These are phyloP conservation scores for Rhodotorula paludigena DNA, from an alignment of 768 basidiomycete genomes.

Conservation along the genomic window DNA sequence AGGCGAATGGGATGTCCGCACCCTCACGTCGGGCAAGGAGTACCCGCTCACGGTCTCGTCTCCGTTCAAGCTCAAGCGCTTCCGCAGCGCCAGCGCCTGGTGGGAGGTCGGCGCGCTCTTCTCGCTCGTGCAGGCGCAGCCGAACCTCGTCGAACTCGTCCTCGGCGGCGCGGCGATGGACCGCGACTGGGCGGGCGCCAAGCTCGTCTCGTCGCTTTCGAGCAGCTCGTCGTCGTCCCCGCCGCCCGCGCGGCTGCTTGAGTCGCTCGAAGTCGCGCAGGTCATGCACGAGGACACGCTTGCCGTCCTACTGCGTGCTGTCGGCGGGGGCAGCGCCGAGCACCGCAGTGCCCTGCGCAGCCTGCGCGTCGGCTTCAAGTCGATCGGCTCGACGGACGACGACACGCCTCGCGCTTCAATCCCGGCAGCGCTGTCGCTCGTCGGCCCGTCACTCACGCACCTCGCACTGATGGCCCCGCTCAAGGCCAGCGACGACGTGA, in stretches of 20 bases:
- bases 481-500: constrained; percentile 4
- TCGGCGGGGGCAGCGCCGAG: neutral
- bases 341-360: neutral
- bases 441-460: constrained; percentile 1
- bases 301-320: constrained; percentile 8
- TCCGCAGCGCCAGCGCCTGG: constrained; percentile 11
- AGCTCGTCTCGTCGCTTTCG: neutral
- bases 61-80: neutral
- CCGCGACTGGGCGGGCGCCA: constrained; percentile 21
- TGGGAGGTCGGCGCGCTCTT: constrained; percentile 24
- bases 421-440: constrained; percentile 8
- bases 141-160: neutral
- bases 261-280: constrained; percentile 8
- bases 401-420: constrained; percentile 23
- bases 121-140: neutral
- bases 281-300: constrained; percentile 33
- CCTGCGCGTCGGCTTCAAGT: constrained; percentile 15
- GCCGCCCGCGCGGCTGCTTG: neutral
- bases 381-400: constrained; percentile 21
- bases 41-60: constrained; percentile 1
- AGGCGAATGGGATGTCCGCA: constrained; percentile 13
- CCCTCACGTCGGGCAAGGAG: neutral
- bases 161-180: constrained; percentile 29
- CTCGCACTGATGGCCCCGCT: constrained; percentile 11
- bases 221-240: neutral